A percentile compares a stretch with the other conserved stretches of the same genome.
phyloP scores from a whole-genome alignment of 2,329 filamentous ascomycete genomes.

The Tolypocladium ophioglossoides region DNA sequence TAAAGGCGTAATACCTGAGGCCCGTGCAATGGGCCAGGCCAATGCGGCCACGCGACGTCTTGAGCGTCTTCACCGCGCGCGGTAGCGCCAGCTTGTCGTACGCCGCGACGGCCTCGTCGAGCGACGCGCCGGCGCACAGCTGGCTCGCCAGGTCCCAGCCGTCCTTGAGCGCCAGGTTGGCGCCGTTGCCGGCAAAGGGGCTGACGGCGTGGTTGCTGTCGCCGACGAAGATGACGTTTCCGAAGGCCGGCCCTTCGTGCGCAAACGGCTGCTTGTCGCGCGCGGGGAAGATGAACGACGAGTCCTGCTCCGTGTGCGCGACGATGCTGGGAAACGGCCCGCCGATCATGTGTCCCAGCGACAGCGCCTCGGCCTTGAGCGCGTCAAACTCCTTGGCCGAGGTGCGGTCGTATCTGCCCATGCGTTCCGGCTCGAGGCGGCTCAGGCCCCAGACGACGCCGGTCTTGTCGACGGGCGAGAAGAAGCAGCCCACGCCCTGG shows the following conservation, averaged over 20 bases:
- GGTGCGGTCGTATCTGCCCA: conserved; percentile 3
- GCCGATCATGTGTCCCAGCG: conserved; percentile 18
- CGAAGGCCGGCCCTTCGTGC: conserved; percentile 8
- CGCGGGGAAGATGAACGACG: conserved; percentile 24
- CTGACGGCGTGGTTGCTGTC: conserved; percentile 35
- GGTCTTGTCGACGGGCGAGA: conserved; percentile 26
- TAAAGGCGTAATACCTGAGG: background rate
- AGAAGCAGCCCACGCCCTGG: conserved; percentile 24
- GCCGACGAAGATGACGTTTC: conserved; percentile 28
- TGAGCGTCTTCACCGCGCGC: conserved; percentile 14
- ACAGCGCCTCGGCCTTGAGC: conserved; percentile 12
- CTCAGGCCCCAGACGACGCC: conserved; percentile 28
- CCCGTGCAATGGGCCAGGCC: conserved; percentile 5
- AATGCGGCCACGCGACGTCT: conserved; percentile 9
- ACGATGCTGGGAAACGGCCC: conserved; percentile 26
- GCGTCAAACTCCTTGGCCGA: conserved; percentile 9
- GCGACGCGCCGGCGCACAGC: conserved; percentile 13
- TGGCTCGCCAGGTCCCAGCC: conserved; percentile 28
- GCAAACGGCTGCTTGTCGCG: conserved; percentile 30
- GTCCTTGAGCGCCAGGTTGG: conserved; percentile 32
- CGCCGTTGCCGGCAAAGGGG: conserved; percentile 33
- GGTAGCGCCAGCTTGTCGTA: conserved; percentile 23
- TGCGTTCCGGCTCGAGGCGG: conserved; percentile 11
- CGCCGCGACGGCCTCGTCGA: conserved; percentile 15
- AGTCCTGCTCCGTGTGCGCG: conserved; percentile 20